Conservation (phyloP, 768 basidiomycete genomes). For the Suillus ampliporus region DNA sequence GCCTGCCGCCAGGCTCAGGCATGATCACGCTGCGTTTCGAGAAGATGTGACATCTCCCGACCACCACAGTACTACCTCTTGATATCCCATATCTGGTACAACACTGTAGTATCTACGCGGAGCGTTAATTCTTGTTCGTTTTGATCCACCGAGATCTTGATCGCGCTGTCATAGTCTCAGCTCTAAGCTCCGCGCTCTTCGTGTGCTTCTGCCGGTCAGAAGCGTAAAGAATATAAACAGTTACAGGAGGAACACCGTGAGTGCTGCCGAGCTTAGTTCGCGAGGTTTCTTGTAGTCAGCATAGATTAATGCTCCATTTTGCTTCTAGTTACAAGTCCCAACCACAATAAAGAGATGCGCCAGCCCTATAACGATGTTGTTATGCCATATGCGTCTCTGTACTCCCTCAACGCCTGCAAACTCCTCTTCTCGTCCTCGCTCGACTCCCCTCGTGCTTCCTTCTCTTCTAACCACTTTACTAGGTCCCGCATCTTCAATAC, state of each 20-base stretch:
- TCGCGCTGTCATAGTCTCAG: not conserved
- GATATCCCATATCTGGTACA: not conserved
- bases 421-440: constrained; percentile 49
- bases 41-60: not conserved
- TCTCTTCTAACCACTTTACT: constrained; percentile 79
- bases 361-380: not conserved
- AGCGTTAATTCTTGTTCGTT: not conserved
- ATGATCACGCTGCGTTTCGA: not conserved
- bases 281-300: not conserved
- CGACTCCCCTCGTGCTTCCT: constrained; percentile 34
- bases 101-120: not conserved
- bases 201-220: not conserved
- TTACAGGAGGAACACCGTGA: not conserved
- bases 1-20: not conserved
- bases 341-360: too few relatives aligned
- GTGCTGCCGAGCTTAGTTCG: not conserved
- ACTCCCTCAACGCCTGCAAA: constrained; percentile 77
- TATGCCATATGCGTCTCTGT: constrained; percentile 45
- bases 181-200: not conserved
- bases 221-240: not conserved
- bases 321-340: not conserved
- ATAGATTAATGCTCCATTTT: not conserved
- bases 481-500: constrained; percentile 88
- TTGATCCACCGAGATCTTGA: not conserved
- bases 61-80: not conserved